Percentiles rank a stretch among this genome's conserved stretches.
Evolutionary conservation across 2,329 filamentous ascomycete genomes (phyloP).

Genomic region (Cladosporium phlei): DNA sequence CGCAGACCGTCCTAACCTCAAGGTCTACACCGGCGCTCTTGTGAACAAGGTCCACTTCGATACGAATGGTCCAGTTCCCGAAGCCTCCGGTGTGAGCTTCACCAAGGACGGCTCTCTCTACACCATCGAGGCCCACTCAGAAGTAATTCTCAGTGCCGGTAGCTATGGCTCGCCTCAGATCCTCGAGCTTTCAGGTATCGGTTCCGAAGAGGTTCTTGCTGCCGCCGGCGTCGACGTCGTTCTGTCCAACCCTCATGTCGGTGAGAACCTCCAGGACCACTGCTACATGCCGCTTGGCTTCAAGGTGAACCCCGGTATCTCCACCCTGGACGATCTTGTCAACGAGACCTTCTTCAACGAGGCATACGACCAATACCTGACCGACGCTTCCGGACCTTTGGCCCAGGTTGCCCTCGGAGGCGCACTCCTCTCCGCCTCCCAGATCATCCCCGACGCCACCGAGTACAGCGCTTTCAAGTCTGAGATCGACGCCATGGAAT

Average conservation of each 20-base stretch:
- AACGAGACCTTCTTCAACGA: constrained; percentile 12
- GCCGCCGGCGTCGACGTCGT: constrained; percentile 53
- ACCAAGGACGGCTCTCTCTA: neutral
- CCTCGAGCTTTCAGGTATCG: constrained; percentile 55
- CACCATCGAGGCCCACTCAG: constrained; percentile 24
- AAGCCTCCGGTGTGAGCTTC: constrained; percentile 15
- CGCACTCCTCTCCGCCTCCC: constrained; percentile 5
- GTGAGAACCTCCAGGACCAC: constrained; percentile 59
- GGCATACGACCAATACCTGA: constrained; percentile 15
- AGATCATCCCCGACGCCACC: neutral
- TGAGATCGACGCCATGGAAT: constrained; percentile 1
- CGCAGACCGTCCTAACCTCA: constrained; percentile 3
- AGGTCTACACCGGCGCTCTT: constrained; percentile 11
- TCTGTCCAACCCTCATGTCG: constrained; percentile 54
- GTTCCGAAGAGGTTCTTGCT: constrained; percentile 51
- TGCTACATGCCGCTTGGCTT: constrained; percentile 7
- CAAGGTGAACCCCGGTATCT: neutral
- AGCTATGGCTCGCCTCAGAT: constrained; percentile 41
- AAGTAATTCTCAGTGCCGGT: constrained; percentile 39
- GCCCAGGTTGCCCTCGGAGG: constrained; percentile 10
- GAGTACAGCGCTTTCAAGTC: constrained; percentile 10
- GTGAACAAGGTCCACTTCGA: constrained; percentile 13
- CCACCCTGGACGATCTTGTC: constrained; percentile 11
- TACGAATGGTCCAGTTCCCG: neutral
- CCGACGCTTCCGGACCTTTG: constrained; percentile 17